Percentiles rank a stretch among this genome's conserved stretches.
Conservation (phyloP, 1,139 yeast species). For the Pichia sp. region DNA sequence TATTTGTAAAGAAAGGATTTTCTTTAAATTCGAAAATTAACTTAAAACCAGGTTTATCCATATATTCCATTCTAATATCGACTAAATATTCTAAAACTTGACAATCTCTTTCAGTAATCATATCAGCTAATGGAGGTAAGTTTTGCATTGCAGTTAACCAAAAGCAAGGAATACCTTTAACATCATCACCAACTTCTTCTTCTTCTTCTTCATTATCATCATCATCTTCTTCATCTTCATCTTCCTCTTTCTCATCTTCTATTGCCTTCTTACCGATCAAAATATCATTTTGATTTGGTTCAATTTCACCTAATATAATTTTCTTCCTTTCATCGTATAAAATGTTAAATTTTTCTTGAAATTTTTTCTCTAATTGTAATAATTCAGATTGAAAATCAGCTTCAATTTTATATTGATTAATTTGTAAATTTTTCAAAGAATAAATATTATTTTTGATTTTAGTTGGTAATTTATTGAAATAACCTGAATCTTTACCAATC, state of each 20-base stretch:
- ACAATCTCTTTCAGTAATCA: conserved; percentile 84
- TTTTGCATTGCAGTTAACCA: conserved; percentile 96
- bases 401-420: conserved; percentile 73
- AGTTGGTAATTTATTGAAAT: conserved; percentile 72
- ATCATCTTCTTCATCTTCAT: conserved; percentile 32
- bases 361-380: conserved; percentile 79
- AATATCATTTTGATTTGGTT: conserved; percentile 75
- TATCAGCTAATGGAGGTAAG: conserved; percentile 71
- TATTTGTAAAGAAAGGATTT: conserved; percentile 75
- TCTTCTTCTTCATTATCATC: conserved; percentile 36
- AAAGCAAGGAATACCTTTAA: conserved; percentile 81
- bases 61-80: conserved; percentile 76
- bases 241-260: conserved; percentile 31
- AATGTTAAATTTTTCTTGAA: conserved; percentile 66
- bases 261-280: conserved; percentile 58
- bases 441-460: conserved; percentile 67
- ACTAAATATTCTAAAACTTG: conserved; percentile 65
- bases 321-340: conserved; percentile 67
- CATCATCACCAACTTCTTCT: conserved; percentile 35
- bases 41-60: conserved; percentile 84
- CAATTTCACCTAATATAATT: conserved; percentile 62
- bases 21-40: conserved; percentile 73
- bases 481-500: conserved; percentile 84
- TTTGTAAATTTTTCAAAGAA: conserved; percentile 82
- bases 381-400: conserved; percentile 88